Conservation (phyloP, 768 basidiomycete species). For the Serendipita sp. region DNA sequence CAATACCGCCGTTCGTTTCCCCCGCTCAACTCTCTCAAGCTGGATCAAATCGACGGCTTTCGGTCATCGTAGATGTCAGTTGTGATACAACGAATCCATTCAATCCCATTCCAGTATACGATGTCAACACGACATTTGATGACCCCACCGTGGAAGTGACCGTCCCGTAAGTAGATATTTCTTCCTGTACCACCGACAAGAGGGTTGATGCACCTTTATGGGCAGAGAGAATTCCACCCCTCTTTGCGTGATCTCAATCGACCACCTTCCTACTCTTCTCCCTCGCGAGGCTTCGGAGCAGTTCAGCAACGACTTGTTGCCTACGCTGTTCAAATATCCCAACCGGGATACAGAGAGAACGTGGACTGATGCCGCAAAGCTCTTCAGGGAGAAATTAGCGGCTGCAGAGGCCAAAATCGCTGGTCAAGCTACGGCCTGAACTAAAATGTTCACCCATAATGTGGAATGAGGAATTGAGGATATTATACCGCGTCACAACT, state of each 20-base stretch:
- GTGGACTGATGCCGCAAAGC: constrained; percentile 74
- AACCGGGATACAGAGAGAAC: constrained; percentile 48
- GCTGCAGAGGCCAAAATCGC: constrained; percentile 24
- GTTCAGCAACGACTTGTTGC: constrained; percentile 75
- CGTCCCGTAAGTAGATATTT: constrained; percentile 41
- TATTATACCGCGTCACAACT: too few relatives aligned
- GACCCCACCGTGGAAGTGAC: constrained; percentile 80
- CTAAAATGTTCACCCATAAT: too few relatives aligned
- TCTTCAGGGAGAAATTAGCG: constrained; percentile 53
- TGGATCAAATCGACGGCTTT: constrained; percentile 47
- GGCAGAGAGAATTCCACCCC: constrained; percentile 43
- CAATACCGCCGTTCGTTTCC: constrained; percentile 72
- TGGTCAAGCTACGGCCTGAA: too few relatives aligned
- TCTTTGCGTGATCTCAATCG: constrained; percentile 82
- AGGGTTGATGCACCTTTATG: neutral
- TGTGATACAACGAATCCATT: constrained; percentile 98
- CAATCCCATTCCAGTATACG: constrained; percentile 95
- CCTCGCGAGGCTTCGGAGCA: constrained; percentile 96
- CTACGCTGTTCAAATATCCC: constrained; percentile 66
- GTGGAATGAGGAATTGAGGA: too few relatives aligned
- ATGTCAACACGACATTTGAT: constrained; percentile 82
- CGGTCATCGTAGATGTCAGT: constrained; percentile 89
- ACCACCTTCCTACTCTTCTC: constrained; percentile 87
- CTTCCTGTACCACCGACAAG: neutral
- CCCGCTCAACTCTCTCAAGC: constrained; percentile 52